Evolutionary conservation across 768 basidiomycete species (phyloP), one percentile per base, ranked within the genome.

Genomic region (Mycena vulgaris): DNA sequence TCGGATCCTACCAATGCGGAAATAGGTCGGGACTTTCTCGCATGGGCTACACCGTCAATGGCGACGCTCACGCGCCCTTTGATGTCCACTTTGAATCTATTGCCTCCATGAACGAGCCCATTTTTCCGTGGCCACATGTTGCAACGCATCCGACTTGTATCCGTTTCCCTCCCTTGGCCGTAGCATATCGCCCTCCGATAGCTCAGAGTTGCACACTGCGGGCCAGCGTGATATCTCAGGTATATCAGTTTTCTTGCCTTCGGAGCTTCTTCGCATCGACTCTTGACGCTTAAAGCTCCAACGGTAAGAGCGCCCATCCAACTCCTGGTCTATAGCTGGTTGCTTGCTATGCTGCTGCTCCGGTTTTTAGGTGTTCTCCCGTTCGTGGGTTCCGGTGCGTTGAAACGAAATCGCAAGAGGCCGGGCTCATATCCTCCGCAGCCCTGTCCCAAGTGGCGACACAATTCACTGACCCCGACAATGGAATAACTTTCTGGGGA

Each of bases 401-500:
- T 10, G 45, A n/a, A 33, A 17, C 31, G 31, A 56, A 39, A 52
- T 30, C 66, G 63, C 28, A n/a, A 19, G 35, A 17, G 35, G 35
- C 5, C 23, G 25, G 33, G 19, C 61, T 59, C n/a, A 71, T 42
- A 25, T 21, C n/a, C 1, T 21, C 9, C 49, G 37, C 35, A 47
- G 59, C 55, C 17, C 63, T 73, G 17, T 63, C 86, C 13, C 88
- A 89, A 76, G 71, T 73, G 11, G 86, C 83, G 25, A 75, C 81
- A n/a, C 55, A 76, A 40, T 89, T 86, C 72, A 80, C 81, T 37
- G 89, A 89, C 71, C 79, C 86, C 11, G 87, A 84, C 73, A 89
- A 87, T 74, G 89, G 89, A 57, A 89, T 89, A 70, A 81, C 84
- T 33, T 90, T 90, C 78, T 82, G 74, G 72, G 86, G 86, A 16